These are phyloP conservation scores for Gracilaria domingensis DNA, from an alignment of 23 red algal species.

Conservation along the genomic window DNA sequence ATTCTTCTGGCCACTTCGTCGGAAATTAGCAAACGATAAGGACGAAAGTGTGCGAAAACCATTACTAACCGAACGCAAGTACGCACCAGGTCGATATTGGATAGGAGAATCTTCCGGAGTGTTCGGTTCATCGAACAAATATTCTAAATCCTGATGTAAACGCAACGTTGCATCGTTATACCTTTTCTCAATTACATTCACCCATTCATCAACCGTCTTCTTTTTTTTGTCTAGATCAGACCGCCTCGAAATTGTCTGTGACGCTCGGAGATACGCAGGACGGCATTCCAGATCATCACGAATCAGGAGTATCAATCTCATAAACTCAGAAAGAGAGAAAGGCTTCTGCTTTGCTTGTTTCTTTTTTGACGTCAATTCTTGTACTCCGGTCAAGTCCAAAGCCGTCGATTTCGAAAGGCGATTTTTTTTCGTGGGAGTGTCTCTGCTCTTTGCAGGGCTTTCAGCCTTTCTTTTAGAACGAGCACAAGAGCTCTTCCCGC, in stretches of 20 bases:
- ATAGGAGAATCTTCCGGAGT: background rate
- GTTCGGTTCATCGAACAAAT: slow-evolving; percentile 26
- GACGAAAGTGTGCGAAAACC: too few species aligned
- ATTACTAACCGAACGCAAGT: too few species aligned
- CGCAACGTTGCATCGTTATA: slow-evolving; percentile 3
- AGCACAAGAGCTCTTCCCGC: background rate
- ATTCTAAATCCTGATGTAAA: background rate
- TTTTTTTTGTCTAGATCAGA: background rate
- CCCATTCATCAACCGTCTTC: slow-evolving; percentile 17
- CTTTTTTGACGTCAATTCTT: background rate
- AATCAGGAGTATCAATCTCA: slow-evolving; percentile 9
- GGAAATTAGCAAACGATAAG: too few species aligned
- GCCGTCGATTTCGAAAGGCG: background rate
- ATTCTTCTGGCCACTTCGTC: too few species aligned
- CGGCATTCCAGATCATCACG: slow-evolving; percentile 10
- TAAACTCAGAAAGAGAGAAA: slow-evolving; percentile 27
- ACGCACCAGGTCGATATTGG: background rate
- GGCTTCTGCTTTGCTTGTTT: too few species aligned
- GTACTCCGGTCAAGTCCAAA: background rate
- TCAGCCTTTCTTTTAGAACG: slow-evolving; percentile 6
- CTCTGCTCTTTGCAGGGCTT: slow-evolving; percentile 20
- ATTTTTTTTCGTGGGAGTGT: background rate
- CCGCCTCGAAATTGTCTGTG: slow-evolving; percentile 11
- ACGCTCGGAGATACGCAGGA: background rate
- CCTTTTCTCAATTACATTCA: too few species aligned